Evolutionary conservation across 2,329 filamentous ascomycete genomes (phyloP), one percentile per base, ranked within the genome.

Genomic region (Aspergillus sp.): DNA sequence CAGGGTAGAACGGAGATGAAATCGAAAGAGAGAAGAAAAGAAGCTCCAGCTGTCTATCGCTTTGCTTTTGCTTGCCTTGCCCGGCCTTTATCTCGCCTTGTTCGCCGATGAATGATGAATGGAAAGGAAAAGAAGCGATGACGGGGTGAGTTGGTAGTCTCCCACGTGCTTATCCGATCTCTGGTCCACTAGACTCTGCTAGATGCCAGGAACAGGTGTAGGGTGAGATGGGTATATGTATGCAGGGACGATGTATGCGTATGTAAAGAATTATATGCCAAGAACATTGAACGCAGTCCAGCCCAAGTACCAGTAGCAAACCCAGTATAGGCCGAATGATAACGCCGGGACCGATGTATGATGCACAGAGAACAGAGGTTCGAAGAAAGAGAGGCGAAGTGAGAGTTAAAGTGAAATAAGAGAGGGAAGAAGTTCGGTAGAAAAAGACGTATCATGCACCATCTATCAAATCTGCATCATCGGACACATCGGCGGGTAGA

Each of bases 401-500:
- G 33, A 7, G 12, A n/a, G 14, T 47, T 15, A 14, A 23, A 31
- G 31, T n/a, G 8, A n/a, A 40, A n/a, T 33, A 21, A 11, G 24
- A n/a, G 9, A 41, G 23, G 24, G 17, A 12, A 40, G 37, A 27
- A 39, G 12, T 23, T 31, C 27, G 27, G 39, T 33, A 52, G 44
- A 52, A 51, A 35, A 53, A 21, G 46, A 46, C 14, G 46, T 8
- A 39, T 56, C 53, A 59, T 59, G 47, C 60, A 15, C 37, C 57
- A 19, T 64, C 64, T 39, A 66, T 62, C 11, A 37, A 48, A 33
- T 66, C 59, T 21, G 50, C 23, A 45, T 65, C 60, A n/a, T 66
- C 65, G 21, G 65, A 59, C 14, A 57, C 57, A 23, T 66, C 63
- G 9, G 62, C 56, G 19, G 73, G 58, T 44, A 72, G 64, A 2